phyloP scores from a whole-genome alignment of 2,329 filamentous ascomycete genomes.

The Epichloe amarillans region DNA sequence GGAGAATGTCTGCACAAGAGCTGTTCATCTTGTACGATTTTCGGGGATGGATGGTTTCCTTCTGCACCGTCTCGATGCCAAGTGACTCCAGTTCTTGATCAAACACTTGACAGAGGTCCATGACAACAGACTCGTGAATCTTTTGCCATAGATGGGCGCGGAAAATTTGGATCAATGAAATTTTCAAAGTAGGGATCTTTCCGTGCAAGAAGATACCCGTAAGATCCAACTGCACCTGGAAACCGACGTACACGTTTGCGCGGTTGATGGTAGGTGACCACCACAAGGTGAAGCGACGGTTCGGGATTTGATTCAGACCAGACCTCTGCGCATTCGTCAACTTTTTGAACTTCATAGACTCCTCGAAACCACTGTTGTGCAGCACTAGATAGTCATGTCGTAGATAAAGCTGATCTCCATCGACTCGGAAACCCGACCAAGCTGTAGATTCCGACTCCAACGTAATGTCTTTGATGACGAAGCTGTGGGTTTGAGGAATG shows the following conservation, averaged over 20 bases:
- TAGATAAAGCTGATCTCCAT: constrained; percentile 35
- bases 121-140: constrained; percentile 96
- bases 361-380: constrained; percentile 33
- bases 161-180: constrained; percentile 98
- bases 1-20: constrained; percentile 89
- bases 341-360: constrained; percentile 95
- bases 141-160: constrained; percentile 99
- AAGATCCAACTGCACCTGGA: constrained; percentile 94
- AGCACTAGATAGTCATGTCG: constrained; percentile 19
- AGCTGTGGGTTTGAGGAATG: constrained; percentile 19
- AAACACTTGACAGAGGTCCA: constrained; percentile 98
- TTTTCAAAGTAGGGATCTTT: constrained; percentile 96
- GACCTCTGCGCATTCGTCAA: constrained; percentile 92
- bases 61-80: constrained; percentile 94
- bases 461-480: constrained; percentile 25
- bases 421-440: constrained; percentile 38
- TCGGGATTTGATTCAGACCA: constrained; percentile 96
- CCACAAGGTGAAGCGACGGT: constrained; percentile 96
- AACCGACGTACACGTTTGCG: constrained; percentile 97
- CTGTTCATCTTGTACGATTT: constrained; percentile 99
- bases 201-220: constrained; percentile 98
- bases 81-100: constrained; percentile 93
- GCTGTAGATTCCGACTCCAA: constrained; percentile 29
- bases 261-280: constrained; percentile 91
- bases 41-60: constrained; percentile 96